A percentile compares a stretch with the other conserved stretches of the same genome.
Evolutionary conservation across 75 land plant genomes (phyloP).

Genomic region (Selaginella moellendorffii): DNA sequence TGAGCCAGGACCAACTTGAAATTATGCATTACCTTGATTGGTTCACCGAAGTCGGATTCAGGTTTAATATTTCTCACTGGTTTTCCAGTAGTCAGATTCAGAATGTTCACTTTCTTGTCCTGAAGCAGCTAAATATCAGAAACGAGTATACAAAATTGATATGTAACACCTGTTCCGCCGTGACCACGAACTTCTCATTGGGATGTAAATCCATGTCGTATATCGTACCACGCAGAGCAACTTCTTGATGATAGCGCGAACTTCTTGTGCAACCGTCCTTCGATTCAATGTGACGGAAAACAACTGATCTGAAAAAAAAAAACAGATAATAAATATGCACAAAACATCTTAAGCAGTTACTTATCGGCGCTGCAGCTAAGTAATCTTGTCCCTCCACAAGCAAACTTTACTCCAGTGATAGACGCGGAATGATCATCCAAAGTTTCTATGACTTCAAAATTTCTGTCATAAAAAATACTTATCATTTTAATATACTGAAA

Average conservation of each 20-base stretch:
- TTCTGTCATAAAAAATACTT: conserved; percentile 22
- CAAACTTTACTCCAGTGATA: conserved; percentile 43
- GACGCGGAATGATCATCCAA: conserved; percentile 67
- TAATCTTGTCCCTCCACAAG: conserved; percentile 37
- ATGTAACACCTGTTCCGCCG: conserved; percentile 53
- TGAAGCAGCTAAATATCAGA: conserved; percentile 12
- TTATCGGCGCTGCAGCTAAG: conserved; percentile 64
- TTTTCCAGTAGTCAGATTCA: conserved; percentile 41
- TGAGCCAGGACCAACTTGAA: background rate
- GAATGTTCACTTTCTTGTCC: conserved; percentile 55
- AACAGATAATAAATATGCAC: background rate
- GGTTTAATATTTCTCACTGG: conserved; percentile 40
- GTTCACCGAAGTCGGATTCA: conserved; percentile 44
- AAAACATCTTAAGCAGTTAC: conserved; percentile 26
- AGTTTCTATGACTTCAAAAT: conserved; percentile 47
- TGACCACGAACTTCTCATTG: conserved; percentile 28
- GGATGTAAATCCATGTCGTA: conserved; percentile 57
- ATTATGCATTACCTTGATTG: conserved; percentile 34
- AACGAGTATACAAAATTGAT: background rate
- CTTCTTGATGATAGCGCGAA: conserved; percentile 41
- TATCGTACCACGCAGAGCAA: conserved; percentile 42
- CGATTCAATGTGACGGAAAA: conserved; percentile 32
- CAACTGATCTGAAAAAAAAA: conserved; percentile 37
- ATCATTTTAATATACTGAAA: background rate
- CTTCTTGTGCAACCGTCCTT: conserved; percentile 27